Evolutionary conservation across 768 basidiomycete genomes (phyloP).

Genomic region (Neoboletus subvelutipes): DNA sequence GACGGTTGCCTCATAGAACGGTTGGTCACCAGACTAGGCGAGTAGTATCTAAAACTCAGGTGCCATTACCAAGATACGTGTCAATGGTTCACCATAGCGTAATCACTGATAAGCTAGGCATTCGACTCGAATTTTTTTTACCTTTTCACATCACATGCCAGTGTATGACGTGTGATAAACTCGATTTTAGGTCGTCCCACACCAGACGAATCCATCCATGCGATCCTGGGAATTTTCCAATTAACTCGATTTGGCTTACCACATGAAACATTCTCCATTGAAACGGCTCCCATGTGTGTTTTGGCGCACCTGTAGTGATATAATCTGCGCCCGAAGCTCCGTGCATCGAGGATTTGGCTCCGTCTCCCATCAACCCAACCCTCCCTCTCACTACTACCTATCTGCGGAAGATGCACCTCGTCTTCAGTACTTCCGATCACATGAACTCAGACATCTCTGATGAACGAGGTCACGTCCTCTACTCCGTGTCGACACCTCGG

Average conservation of each 20-base stretch:
- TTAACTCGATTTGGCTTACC: slow-evolving; percentile 9
- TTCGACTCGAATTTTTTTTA: not conserved
- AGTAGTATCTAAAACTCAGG: no score
- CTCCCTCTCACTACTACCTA: not conserved
- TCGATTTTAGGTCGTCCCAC: not conserved
- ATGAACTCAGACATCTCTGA: slow-evolving; percentile 22
- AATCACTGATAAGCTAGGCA: not conserved
- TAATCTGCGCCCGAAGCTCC: not conserved
- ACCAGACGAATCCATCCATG: not conserved
- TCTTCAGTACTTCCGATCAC: slow-evolving; percentile 22
- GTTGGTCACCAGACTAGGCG: no score
- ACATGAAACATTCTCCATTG: slow-evolving; percentile 9
- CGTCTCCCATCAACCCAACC: not conserved
- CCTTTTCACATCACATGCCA: no score
- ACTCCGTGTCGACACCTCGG: slow-evolving; percentile 20
- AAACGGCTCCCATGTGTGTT: slow-evolving; percentile 4
- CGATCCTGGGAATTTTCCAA: not conserved
- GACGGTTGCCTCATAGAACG: no score
- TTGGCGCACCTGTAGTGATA: not conserved
- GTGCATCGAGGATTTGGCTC: not conserved
- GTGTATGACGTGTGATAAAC: no score
- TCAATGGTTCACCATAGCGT: no score
- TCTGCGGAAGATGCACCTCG: slow-evolving; percentile 17
- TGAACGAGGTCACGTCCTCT: slow-evolving; percentile 19
- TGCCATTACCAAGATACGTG: not conserved